Conservation (phyloP, 75 land plant species). For the Isoetes taiwanensis region DNA sequence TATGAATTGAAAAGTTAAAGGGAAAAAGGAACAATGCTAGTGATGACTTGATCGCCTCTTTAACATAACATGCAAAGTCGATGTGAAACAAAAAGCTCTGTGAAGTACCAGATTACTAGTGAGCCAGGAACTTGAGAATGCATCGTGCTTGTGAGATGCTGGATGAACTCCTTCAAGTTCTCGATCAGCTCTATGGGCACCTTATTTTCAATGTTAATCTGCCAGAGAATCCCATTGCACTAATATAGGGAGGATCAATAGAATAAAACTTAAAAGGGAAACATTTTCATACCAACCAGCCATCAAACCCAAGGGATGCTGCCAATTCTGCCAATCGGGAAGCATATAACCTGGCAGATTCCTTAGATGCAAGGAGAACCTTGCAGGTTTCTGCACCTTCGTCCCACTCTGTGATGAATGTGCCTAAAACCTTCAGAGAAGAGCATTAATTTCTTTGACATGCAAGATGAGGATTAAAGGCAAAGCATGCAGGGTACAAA, state of each 20-base stretch:
- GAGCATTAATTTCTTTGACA: not conserved
- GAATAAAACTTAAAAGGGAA: not conserved
- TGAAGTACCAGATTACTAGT: constrained; percentile 54
- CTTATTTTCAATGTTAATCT: constrained; percentile 73
- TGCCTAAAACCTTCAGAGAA: constrained; percentile 52
- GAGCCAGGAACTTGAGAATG: constrained; percentile 51
- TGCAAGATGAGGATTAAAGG: not conserved
- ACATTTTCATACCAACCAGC: constrained; percentile 71
- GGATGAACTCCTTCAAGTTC: constrained; percentile 47
- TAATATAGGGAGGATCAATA: not conserved
- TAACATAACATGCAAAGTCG: too few species aligned
- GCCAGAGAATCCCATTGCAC: constrained; percentile 12
- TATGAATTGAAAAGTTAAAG: too few species aligned
- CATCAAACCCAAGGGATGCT: constrained; percentile 69
- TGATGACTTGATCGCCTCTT: too few species aligned
- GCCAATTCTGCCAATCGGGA: constrained; percentile 64
- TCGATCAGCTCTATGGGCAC: constrained; percentile 31
- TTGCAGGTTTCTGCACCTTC: constrained; percentile 34
- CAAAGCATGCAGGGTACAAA: constrained; percentile 1
- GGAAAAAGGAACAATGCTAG: too few species aligned
- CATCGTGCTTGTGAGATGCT: constrained; percentile 49
- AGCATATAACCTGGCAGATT: constrained; percentile 63
- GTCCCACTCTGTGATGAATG: constrained; percentile 81
- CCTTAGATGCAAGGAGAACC: constrained; percentile 42
- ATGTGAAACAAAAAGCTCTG: not conserved